Base-by-base conservation (phyloP, 2,329 filamentous ascomycete genomes). In the Claviceps paspali region DNA sequence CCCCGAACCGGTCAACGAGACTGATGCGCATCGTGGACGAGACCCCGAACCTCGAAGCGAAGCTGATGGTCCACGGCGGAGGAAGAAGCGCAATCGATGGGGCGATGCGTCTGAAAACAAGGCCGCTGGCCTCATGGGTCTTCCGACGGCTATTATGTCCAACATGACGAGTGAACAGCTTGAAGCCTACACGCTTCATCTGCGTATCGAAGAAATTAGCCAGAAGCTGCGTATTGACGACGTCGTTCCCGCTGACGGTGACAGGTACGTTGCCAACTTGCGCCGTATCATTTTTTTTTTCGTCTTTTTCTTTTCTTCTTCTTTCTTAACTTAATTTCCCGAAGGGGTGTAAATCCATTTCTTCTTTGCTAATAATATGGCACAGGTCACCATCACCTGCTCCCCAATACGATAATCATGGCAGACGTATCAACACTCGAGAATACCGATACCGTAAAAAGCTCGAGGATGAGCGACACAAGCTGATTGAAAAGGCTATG, bases 171-270 rank as follows among this genome's bases (percentile, higher is more conserved):
- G 81, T 55, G 91, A 98, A 63, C 91, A 98, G 69, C 76, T 96
- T 38, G 91, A 98, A 59, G 91, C 91, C 15, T 98, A 98, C 59
- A 91, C 87, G 17, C 68, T 96, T 48, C 88, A 98, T 63, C 67
- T 98, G 53, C 85, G 91, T 54, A 96, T 98, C 54, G 88, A 98
- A 61, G 91, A 98, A 63, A 98, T 98, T 54, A 96, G 86, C 57
- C 88, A 98, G 66, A 98, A 98, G 73, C 76, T 98, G 49, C 82
- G 88, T 54, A 98, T 98, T 61, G 92, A 96, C 65, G 91, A 98
- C 69, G 91, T 98, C 38, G 91, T 98, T 44, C 91, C 91, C 41
- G 85, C 84, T 49, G 91, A 96, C 63, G 87, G 86, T 49, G 88
- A 96, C 56, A 78, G 91, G 88, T 94, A 69, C 49, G 80, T 65